Base-by-base conservation (phyloP, 176 grass and related monocot species). In the Juncus inflexus region DNA sequence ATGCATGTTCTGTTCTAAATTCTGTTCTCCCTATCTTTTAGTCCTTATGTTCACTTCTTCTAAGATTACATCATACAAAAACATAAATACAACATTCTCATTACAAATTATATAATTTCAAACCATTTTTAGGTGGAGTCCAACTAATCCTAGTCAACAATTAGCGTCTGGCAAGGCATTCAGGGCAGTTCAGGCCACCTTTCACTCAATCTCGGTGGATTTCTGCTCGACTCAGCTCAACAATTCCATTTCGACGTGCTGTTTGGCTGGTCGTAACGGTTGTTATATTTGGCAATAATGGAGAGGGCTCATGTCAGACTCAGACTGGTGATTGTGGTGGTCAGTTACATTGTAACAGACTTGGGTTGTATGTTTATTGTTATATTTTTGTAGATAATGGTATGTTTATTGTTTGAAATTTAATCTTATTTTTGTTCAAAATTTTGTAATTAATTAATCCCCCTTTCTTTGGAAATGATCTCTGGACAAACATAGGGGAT, bases 111-210 rank as follows among this genome's bases (percentile, higher is more conserved):
- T n/a, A n/a, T n/a, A n/a, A n/a, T n/a, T n/a, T n/a, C n/a, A n/a
- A n/a, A n/a, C n/a, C n/a, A n/a, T n/a, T n/a, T n/a, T 50, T 59
- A 80, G 72, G 28, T 1, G 76, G 70, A 74, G 61, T 91, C 60
- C 92, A 96, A 72, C 79, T 96, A 12, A 96, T 96, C 15, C 0
- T 96, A 41, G 92, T 96, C 62, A 96, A 96, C 87, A 96, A 96
- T 84, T 96, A 83, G 81, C 3, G 74, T 96, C 58, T 96, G 92
- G 92, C 92, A 87, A 1, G 92, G 82, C 3, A 10, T 96, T 1
- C 77, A 90, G 11, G 92, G 84, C 79, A 81, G 74, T 66, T 16
- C 79, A 0, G 87, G 87, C 2, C 84, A 86, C 60, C 50, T 82
- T 0, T 81, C 87, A 28, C 92, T 87, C 6, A 72, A 88, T 66